phyloP scores from a whole-genome alignment of 768 basidiomycete species.

The Sporobolomyces phaffii region DNA sequence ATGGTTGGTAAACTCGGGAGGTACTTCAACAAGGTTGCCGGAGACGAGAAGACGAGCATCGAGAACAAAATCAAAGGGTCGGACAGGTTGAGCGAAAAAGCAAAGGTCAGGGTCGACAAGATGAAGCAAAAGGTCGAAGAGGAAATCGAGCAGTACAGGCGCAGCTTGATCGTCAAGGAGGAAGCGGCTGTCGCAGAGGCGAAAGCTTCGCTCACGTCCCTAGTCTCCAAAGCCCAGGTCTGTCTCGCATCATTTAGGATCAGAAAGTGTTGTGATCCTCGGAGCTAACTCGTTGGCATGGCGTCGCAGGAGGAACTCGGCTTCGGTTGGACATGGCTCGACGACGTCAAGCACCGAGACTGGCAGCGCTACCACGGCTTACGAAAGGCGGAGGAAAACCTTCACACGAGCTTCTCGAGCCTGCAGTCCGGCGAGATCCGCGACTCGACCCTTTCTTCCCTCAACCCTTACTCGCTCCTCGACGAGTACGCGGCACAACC shows the following conservation, averaged over 20 bases:
- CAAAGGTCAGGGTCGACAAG: constrained; percentile 17
- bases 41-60: constrained; percentile 10
- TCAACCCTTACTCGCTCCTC: constrained; percentile 23
- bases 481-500: constrained; percentile 15
- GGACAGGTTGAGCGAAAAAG: constrained; percentile 18
- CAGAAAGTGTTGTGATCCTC: too few relatives aligned
- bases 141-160: constrained; percentile 35
- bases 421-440: constrained; percentile 24
- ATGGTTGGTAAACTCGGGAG: constrained; percentile 36
- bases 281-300: background rate
- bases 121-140: constrained; percentile 6
- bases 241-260: background rate
- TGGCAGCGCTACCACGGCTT: constrained; percentile 40
- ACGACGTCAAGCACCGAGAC: constrained; percentile 38
- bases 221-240: constrained; percentile 37
- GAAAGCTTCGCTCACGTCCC: constrained; percentile 17
- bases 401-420: constrained; percentile 8
- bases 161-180: constrained; percentile 18
- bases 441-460: constrained; percentile 11
- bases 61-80: constrained; percentile 37
- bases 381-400: constrained; percentile 26
- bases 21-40: constrained; percentile 31
- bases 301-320: constrained; percentile 35
- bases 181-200: constrained; percentile 27
- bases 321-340: constrained; percentile 38